Evolutionary conservation across 306 rosid genomes (phyloP).

Genomic region (Castanea crenata): DNA sequence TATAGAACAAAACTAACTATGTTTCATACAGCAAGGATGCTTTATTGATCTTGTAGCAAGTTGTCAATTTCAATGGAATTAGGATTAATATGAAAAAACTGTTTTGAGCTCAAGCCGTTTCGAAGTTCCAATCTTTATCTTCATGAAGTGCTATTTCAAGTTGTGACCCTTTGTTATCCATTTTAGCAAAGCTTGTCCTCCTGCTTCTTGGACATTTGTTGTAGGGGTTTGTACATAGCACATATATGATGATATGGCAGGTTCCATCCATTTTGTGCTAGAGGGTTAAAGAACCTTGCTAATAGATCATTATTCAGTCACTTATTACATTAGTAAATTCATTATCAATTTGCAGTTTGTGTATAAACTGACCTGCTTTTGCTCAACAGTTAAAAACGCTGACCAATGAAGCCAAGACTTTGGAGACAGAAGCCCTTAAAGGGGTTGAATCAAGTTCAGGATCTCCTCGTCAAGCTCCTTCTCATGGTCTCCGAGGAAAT

Average conservation of each 20-base stretch:
- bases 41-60: neutral
- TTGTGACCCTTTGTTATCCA: neutral
- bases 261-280: neutral
- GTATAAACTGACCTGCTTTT: conserved; percentile 15
- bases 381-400: conserved; percentile 56
- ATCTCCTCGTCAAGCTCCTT: conserved; percentile 61
- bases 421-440: conserved; percentile 57
- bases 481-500: conserved; percentile 56
- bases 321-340: neutral
- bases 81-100: neutral
- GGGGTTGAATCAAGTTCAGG: conserved; percentile 49
- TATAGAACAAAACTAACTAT: conserved; percentile 33
- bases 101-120: neutral
- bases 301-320: neutral
- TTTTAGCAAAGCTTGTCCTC: neutral
- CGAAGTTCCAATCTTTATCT: neutral
- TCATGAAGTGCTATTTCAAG: neutral
- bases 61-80: neutral
- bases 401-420: conserved; percentile 59
- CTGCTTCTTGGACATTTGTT: neutral
- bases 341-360: conserved; percentile 4
- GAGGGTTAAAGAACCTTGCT: neutral
- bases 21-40: conserved; percentile 11
- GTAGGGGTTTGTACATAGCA: neutral
- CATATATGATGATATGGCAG: neutral